Percentiles rank a stretch among this genome's conserved stretches.
These are phyloP conservation scores for Salisapilia sapeloensis DNA, from an alignment of 352 stramenopile species.

Conservation along the genomic window DNA sequence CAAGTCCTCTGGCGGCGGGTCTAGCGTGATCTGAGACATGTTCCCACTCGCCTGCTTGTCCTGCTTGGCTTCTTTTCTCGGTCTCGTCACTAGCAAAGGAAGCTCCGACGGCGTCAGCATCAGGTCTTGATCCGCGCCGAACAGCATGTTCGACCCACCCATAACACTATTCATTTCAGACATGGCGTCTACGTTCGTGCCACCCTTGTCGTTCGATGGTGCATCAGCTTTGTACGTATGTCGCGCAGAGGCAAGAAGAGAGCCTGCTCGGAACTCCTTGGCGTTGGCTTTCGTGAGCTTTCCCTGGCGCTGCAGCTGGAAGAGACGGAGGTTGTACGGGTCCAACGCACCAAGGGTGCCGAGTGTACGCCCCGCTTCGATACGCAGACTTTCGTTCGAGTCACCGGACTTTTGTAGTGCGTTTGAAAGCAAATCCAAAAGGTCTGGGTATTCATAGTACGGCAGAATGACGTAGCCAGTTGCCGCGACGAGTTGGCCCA, in stretches of 20 bases:
- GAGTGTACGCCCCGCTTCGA: constrained; percentile 66
- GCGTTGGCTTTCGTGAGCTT: constrained; percentile 52
- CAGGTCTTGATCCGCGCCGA: too few relatives aligned
- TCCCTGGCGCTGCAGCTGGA: constrained; percentile 66
- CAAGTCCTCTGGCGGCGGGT: constrained; percentile 52
- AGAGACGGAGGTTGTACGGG: constrained; percentile 71
- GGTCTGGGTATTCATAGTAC: constrained; percentile 72
- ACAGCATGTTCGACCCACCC: too few relatives aligned
- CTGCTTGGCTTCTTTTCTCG: constrained; percentile 39
- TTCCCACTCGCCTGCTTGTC: constrained; percentile 60
- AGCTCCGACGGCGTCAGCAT: too few relatives aligned
- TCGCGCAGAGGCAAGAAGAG: constrained; percentile 9
- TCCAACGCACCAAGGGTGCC: constrained; percentile 70
- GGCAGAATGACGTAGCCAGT: constrained; percentile 74
- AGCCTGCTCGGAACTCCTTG: constrained; percentile 43
- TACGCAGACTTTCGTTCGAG: constrained; percentile 47
- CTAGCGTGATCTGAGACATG: constrained; percentile 35
- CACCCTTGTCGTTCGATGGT: constrained; percentile 5
- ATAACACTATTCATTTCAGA: constrained; percentile 12
- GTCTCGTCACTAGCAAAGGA: constrained; percentile 25
- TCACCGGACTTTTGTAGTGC: constrained; percentile 70
- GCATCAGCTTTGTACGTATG: constrained; percentile 2
- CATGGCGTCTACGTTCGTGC: constrained; percentile 6
- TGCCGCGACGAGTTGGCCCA: constrained; percentile 65
- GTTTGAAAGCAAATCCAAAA: constrained; percentile 62